These are phyloP conservation scores for Combretum micranthum DNA, from an alignment of 345 rosid species.

Conservation along the genomic window DNA sequence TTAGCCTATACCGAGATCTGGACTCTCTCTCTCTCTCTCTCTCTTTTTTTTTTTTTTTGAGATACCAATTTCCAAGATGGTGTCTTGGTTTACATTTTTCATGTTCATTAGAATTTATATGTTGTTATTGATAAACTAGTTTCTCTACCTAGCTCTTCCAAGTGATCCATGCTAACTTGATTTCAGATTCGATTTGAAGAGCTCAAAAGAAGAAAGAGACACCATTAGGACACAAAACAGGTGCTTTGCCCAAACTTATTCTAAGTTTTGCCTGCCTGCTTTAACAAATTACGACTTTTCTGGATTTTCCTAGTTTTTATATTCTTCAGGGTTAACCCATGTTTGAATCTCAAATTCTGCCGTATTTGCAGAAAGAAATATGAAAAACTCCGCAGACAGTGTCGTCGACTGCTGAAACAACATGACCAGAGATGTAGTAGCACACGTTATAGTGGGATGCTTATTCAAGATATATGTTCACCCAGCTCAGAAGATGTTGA, in stretches of 20 bases:
- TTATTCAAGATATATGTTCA: conserved; percentile 43
- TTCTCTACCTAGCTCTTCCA: not conserved
- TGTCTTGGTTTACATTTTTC: too few species aligned
- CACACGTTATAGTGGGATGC: conserved; percentile 23
- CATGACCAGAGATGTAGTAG: conserved; percentile 26
- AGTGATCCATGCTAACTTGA: not conserved
- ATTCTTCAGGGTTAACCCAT: not conserved
- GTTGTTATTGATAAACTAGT: too few species aligned
- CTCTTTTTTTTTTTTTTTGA: too few species aligned
- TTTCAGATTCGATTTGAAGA: conserved; percentile 69
- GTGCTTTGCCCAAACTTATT: conserved; percentile 22
- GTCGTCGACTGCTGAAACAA: conserved; percentile 45
- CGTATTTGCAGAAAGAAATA: conserved; percentile 57
- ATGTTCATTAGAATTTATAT: too few species aligned
- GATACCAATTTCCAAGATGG: too few species aligned
- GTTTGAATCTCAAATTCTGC: not conserved
- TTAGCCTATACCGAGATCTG: too few species aligned
- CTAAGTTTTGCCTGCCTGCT: not conserved
- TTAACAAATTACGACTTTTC: too few species aligned
- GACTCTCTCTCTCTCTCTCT: too few species aligned
- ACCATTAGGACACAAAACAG: conserved; percentile 54
- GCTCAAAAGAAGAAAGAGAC: conserved; percentile 74
- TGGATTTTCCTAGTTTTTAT: not conserved
- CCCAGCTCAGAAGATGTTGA: conserved; percentile 68
- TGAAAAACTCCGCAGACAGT: conserved; percentile 75